These are phyloP conservation scores for Chalciporus chontae DNA, from an alignment of 768 basidiomycete species.

Conservation along the genomic window DNA sequence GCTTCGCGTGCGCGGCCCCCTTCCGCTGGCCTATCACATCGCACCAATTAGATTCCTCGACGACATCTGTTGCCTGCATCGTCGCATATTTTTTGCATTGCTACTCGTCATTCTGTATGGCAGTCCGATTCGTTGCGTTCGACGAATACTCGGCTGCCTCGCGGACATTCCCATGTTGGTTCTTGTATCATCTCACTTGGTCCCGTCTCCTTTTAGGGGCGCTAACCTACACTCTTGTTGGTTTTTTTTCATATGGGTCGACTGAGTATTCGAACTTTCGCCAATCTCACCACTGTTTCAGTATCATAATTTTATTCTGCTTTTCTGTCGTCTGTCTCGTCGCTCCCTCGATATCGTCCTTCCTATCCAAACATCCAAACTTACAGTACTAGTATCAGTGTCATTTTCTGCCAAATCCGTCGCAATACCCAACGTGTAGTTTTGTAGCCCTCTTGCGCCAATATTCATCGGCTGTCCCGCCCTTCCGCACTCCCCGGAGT, in stretches of 20 bases:
- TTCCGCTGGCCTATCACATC: constrained; percentile 14
- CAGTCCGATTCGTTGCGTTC: constrained; percentile 1
- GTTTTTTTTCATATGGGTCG: constrained; percentile 13
- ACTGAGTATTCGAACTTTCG: constrained; percentile 25
- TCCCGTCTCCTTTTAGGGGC: constrained; percentile 14
- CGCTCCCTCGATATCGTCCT: constrained; percentile 15
- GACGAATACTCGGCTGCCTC: neutral
- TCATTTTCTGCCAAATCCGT: constrained; percentile 23
- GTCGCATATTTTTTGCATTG: constrained; percentile 22
- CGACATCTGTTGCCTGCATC: constrained; percentile 5
- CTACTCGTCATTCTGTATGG: constrained; percentile 4
- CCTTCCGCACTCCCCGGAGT: too few relatives aligned
- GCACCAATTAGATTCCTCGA: constrained; percentile 21
- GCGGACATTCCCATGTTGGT: constrained; percentile 1
- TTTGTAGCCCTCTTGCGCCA: constrained; percentile 26
- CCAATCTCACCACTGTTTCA: constrained; percentile 21
- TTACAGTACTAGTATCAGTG: constrained; percentile 33
- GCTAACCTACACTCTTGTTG: constrained; percentile 19
- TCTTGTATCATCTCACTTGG: constrained; percentile 17
- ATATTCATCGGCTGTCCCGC: neutral
- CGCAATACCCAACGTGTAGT: constrained; percentile 36
- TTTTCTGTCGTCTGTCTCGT: constrained; percentile 13
- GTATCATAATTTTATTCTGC: constrained; percentile 31
- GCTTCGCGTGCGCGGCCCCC: constrained; percentile 8
- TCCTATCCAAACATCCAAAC: constrained; percentile 11